Evolutionary conservation across 768 basidiomycete genomes (phyloP), one percentile per base, ranked within the genome.

Genomic region (Naganishia randhawae): DNA sequence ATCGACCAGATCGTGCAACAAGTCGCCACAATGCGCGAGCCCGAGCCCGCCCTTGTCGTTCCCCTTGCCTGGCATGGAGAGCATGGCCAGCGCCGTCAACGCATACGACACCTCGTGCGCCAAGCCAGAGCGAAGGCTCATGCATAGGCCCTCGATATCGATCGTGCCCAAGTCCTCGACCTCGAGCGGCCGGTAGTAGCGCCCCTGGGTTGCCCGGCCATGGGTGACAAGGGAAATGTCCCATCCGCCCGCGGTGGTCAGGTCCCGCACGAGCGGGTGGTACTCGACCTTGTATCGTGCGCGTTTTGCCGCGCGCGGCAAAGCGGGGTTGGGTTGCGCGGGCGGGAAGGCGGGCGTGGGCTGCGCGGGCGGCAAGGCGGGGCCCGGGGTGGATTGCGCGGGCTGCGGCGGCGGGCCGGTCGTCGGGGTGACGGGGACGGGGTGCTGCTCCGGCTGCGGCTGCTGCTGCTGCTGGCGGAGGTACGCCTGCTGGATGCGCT

Each of bases 101-200:
- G 90, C 91, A 77, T 93, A 98, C 3, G 92, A 88, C 63, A 94
- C 81, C 78, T 99, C 95, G 52, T 86, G 84, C 10, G 87, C 84
- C 48, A 97, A 81, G 39, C 94, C 84, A 39, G 90, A 95, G 35
- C 93, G 89, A 45, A 99, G 81, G 33, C 90, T 90, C 88, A 99
- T 88, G n/a, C 87, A 88, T 57, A 99, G 83, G n/a, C 87, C 87
- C 75, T 96, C 93, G 67, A 97, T 87, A 73, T 98, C 94, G 57
- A 95, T 86, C 9, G 83, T 84, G 25, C 91, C 92, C 87, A 93
- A 91, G 63, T 94, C 91, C 10, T 71, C 68, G 17, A 72, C 68
- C 13, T 65, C 51, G 3, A 69, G 66, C 5, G 32, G 22, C 19
- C 27, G 37, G 57, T 61, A 39, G 19, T 25, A 41, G 22, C 57